Base-by-base conservation (phyloP, 2,329 filamentous ascomycete genomes). In the Elsinoe fawcettii region DNA sequence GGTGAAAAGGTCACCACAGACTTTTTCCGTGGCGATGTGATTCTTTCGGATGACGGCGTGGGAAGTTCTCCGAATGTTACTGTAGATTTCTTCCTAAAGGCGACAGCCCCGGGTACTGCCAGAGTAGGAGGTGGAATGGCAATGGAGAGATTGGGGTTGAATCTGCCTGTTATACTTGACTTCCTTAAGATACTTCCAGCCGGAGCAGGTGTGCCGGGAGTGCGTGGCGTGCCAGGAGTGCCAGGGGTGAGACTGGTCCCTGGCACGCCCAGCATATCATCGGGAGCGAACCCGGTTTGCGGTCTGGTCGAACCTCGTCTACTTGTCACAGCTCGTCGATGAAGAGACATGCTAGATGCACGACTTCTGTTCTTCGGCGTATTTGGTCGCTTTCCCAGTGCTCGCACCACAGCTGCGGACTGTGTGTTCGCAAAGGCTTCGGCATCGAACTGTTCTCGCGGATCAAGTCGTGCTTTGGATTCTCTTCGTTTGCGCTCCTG, bases 181-280 rank as follows among this genome's bases (percentile, higher is more conserved):
- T 23, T 53, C 18, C 49, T 30, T 5, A 53, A 14, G 9, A 53
- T 53, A 37, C 49, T 34, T 9, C 49, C 49, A 8, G 20, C 49
- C 12, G 49, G 20, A 7, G n/a, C 49, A 37, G 32, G 32, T 23
- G 49, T 22, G 8, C 49, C 49, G 14, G 49, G 49, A 7, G 49
- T 53, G 16, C 49, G 32, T 6, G 49, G 49, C 9, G 46, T 51
- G 12, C 46, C 46, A 14, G 46, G 46, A 18, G 46, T 51, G 9
- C 25, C 46, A n/a, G 46, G 46, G 5, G 27, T 51, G n/a, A 18
- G 16, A 51, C 25, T 34, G 18, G 34, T 53, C 8, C 49, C 49
- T 7, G 49, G 49, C 34, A 53, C 49, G n/a, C 49, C 49, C n/a
- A 53, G 49, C 49, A 53, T 53, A 23, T 53, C 49, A 37, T 53